phyloP scores from a whole-genome alignment of 208 protist species.

The Trypanosomatidae sp. region DNA sequence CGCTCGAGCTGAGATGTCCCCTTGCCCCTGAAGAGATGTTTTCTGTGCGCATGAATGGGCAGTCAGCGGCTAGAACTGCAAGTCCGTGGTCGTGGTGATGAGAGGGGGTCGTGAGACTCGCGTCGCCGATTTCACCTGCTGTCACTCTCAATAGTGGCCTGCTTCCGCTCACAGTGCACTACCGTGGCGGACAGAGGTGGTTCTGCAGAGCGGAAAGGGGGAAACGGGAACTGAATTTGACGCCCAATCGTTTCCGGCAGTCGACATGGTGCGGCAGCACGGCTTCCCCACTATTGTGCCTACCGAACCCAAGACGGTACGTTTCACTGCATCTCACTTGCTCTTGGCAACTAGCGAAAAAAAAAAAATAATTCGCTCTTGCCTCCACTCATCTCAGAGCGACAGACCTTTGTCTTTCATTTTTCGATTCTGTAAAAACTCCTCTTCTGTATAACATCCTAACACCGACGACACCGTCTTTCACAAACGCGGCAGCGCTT shows the following conservation, averaged over 20 bases:
- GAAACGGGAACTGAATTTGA: too few species aligned
- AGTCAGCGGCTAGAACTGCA: background rate
- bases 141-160: background rate
- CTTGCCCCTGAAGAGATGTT: background rate
- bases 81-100: background rate
- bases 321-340: background rate
- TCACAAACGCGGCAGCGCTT: background rate
- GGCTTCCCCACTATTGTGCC: background rate
- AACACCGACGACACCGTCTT: background rate
- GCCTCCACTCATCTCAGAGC: background rate
- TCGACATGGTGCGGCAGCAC: background rate
- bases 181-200: background rate
- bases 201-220: background rate
- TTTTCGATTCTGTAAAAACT: background rate
- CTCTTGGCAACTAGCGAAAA: background rate
- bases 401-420: background rate
- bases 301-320: background rate
- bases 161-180: background rate
- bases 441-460: background rate
- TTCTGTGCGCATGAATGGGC: background rate
- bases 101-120: background rate
- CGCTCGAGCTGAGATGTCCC: background rate
- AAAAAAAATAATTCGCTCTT: background rate
- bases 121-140: background rate
- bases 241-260: background rate